Evolutionary conservation across 305 asterid genomes (phyloP).

Genomic region (Withania somnifera): DNA sequence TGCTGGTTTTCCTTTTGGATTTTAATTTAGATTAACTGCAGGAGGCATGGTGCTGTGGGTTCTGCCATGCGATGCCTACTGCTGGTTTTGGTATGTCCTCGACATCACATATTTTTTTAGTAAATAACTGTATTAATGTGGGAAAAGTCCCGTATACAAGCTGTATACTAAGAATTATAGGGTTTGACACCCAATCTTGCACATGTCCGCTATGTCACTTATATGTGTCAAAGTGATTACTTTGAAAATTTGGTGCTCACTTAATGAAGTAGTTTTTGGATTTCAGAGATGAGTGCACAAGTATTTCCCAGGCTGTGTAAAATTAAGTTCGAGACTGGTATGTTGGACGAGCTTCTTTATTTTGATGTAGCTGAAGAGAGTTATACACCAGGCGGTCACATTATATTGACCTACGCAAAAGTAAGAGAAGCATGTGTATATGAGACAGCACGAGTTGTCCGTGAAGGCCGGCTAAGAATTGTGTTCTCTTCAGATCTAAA

Average conservation of each 20-base stretch:
- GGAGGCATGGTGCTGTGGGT: slow-evolving; percentile 39
- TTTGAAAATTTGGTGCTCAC: not conserved
- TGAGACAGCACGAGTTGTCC: slow-evolving; percentile 35
- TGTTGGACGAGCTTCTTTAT: slow-evolving; percentile 26
- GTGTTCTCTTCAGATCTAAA: slow-evolving; percentile 39
- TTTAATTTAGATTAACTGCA: slow-evolving; percentile 11
- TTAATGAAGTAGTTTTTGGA: not conserved
- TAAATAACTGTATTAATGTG: not conserved
- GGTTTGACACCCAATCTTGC: not conserved
- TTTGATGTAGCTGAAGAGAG: slow-evolving; percentile 29
- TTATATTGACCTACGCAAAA: slow-evolving; percentile 32
- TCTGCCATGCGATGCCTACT: slow-evolving; percentile 35
- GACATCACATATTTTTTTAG: not conserved
- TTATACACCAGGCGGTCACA: slow-evolving; percentile 29
- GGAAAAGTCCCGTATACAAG: not conserved
- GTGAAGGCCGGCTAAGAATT: slow-evolving; percentile 38
- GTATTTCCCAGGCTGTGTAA: slow-evolving; percentile 39
- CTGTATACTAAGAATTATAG: not conserved
- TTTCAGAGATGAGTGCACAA: slow-evolving; percentile 37
- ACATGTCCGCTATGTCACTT: not conserved
- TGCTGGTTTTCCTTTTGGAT: not conserved
- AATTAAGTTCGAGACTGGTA: slow-evolving; percentile 33
- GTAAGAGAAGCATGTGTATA: slow-evolving; percentile 38
- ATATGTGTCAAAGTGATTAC: not conserved
- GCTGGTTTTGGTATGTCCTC: slow-evolving; percentile 49